Evolutionary conservation across 176 grass and related monocot species (phyloP), one percentile per base, ranked within the genome.

Genomic region (Alopecurus myosuroides): DNA sequence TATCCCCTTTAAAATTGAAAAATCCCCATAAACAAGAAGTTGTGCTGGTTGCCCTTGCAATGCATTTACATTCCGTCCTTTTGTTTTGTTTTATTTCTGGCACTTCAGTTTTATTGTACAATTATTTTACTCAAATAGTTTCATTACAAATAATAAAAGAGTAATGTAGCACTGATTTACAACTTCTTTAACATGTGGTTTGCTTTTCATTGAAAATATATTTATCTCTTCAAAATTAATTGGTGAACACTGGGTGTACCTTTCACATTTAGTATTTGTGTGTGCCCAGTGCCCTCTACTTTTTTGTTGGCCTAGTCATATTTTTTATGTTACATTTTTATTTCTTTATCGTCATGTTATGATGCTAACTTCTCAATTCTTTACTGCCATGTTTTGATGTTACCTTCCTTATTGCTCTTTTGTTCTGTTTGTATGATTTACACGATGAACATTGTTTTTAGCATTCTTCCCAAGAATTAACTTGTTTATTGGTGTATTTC

Each of bases 191-290:
- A 49, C 20, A 35, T 48, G 51, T 44, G 48, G 6, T 77, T 42
- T 77, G 13, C 62, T 70, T 86, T 79, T 71, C 15, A 79, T 41
- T 51, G 71, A 79, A 17, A 41, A 41, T 82, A 57, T 19, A 81
- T 17, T 1, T 19, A 48, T 69, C 53, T 37, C 42, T 37, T 37
- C 30, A 36, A 8, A 51, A 50, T 71, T 20, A 76, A 50, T 55
- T 5, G 57, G 7, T 22, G 13, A 73, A 25, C 40, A 75, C 53
- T 9, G 1, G 3, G 1, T 51, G 36, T 19, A 40, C 51, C 55
- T 82, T 18, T 44, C 67, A 82, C 35, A 61, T 75, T 42, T 22
- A 74, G 7, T 83, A 34, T 61, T 62, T 35, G 40, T 42, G 33
- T 17, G 7, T n/a, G 53, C 58, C 73, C 18, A 66, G 67, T 57